phyloP scores from a whole-genome alignment of 2,329 filamentous ascomycete genomes.

The Sclerotinia nivalis region DNA sequence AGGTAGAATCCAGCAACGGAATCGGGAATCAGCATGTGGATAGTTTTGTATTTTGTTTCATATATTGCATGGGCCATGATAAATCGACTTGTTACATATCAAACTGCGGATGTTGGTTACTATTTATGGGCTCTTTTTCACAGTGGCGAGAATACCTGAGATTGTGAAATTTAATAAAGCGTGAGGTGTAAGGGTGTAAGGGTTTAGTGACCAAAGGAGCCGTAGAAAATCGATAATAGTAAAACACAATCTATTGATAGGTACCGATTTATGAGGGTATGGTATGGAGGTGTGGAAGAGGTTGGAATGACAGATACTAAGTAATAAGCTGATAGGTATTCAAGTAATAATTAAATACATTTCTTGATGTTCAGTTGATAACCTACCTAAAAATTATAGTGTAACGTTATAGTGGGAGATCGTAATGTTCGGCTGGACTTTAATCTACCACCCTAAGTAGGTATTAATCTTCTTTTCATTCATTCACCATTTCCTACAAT shows the following conservation, averaged over 20 bases:
- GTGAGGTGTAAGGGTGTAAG: too few relatives aligned
- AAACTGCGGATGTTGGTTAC: background rate
- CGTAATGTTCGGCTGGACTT: conserved; percentile 5
- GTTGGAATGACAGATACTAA: too few relatives aligned
- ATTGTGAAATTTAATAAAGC: too few relatives aligned
- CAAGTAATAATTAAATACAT: too few relatives aligned
- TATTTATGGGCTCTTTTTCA: background rate
- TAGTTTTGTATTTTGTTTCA: background rate
- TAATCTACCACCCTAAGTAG: background rate
- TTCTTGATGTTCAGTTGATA: too few relatives aligned
- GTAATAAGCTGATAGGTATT: background rate
- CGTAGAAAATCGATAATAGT: too few relatives aligned
- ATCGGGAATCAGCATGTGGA: background rate
- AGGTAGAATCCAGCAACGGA: background rate
- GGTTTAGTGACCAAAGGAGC: too few relatives aligned
- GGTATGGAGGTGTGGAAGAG: too few relatives aligned
- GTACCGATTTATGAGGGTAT: too few relatives aligned
- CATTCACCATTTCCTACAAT: background rate
- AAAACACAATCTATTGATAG: too few relatives aligned
- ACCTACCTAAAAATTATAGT: background rate
- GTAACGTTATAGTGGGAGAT: background rate
- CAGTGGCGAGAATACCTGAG: background rate
- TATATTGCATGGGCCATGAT: background rate
- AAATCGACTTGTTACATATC: background rate
- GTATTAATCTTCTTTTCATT: background rate